Evolutionary conservation across 208 protist genomes (phyloP).

Genomic region (Trypanosoma grayi): DNA sequence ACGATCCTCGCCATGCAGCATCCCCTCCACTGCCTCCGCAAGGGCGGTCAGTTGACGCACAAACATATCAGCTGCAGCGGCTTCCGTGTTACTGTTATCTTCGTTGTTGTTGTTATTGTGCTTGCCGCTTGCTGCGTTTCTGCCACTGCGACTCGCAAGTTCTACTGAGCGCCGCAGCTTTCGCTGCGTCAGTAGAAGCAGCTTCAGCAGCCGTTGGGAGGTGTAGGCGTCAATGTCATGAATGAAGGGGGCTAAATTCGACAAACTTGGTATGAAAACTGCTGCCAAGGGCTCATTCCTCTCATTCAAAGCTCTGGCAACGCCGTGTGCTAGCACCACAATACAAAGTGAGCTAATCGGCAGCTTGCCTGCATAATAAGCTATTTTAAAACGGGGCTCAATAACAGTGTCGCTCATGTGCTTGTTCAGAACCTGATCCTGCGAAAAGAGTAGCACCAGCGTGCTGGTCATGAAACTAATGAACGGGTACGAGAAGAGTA

Average conservation of each 20-base stretch:
- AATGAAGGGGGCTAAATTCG: conserved; percentile 63
- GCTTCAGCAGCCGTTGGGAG: conserved; percentile 48
- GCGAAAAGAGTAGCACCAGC: conserved; percentile 70
- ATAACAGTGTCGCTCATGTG: conserved; percentile 41
- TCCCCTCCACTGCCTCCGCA: conserved; percentile 54
- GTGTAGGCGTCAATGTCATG: conserved; percentile 71
- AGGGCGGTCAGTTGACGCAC: conserved; percentile 50
- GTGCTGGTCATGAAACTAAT: conserved; percentile 80
- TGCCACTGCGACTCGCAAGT: background rate
- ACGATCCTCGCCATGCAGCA: conserved; percentile 46
- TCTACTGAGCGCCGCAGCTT: conserved; percentile 37
- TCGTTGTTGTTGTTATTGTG: background rate
- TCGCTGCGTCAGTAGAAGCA: conserved; percentile 45
- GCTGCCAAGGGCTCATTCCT: conserved; percentile 60
- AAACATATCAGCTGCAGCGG: conserved; percentile 32
- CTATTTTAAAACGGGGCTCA: conserved; percentile 30
- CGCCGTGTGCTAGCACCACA: conserved; percentile 41
- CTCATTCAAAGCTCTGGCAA: conserved; percentile 59
- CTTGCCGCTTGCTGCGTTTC: background rate
- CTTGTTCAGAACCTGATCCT: conserved; percentile 62
- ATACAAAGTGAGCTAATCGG: conserved; percentile 42
- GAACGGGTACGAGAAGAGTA: conserved; percentile 66
- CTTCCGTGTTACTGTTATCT: background rate
- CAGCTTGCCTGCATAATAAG: conserved; percentile 25
- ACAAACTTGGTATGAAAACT: conserved; percentile 61